A percentile compares a stretch with the other conserved stretches of the same genome.
phyloP scores from a whole-genome alignment of 805 yeast species.

The Wickerhamomyces ciferrii region DNA sequence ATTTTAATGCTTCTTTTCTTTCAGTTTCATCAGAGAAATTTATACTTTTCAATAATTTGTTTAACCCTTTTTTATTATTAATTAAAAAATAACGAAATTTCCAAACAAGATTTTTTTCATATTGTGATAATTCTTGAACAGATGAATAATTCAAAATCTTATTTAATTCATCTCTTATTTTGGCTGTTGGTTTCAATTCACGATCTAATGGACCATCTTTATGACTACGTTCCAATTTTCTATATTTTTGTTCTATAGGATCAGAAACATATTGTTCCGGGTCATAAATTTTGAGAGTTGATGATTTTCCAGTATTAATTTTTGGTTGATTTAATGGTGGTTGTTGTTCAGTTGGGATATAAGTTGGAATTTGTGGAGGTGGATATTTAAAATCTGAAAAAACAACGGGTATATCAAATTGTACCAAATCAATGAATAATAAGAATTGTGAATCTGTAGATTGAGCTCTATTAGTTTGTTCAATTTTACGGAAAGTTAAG shows the following conservation, averaged over 20 bases:
- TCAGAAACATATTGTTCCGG: constrained; percentile 67
- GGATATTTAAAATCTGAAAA: constrained; percentile 51
- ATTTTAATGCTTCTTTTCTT: constrained; percentile 69
- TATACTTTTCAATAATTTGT: constrained; percentile 81
- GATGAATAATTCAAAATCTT: constrained; percentile 74
- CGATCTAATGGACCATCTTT: constrained; percentile 72
- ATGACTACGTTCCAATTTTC: constrained; percentile 79
- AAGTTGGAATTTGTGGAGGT: constrained; percentile 29
- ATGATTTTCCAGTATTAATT: constrained; percentile 25
- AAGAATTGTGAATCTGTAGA: constrained; percentile 28
- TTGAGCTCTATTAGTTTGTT: constrained; percentile 16
- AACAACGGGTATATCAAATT: constrained; percentile 69
- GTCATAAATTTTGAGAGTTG: constrained; percentile 46
- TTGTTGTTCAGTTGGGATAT: constrained; percentile 40
- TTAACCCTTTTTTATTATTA: constrained; percentile 61
- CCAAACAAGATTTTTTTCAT: constrained; percentile 87
- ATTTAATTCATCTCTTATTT: constrained; percentile 67
- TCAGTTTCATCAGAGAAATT: constrained; percentile 86
- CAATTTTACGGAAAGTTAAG: constrained; percentile 49
- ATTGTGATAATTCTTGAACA: constrained; percentile 71
- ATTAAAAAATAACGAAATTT: constrained; percentile 78
- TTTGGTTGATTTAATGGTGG: constrained; percentile 20
- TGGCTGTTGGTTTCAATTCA: constrained; percentile 85
- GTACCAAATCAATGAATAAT: constrained; percentile 50
- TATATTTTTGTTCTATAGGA: constrained; percentile 84